phyloP scores from a whole-genome alignment of 2,329 filamentous ascomycete species.

The Fusarium dimerum region DNA sequence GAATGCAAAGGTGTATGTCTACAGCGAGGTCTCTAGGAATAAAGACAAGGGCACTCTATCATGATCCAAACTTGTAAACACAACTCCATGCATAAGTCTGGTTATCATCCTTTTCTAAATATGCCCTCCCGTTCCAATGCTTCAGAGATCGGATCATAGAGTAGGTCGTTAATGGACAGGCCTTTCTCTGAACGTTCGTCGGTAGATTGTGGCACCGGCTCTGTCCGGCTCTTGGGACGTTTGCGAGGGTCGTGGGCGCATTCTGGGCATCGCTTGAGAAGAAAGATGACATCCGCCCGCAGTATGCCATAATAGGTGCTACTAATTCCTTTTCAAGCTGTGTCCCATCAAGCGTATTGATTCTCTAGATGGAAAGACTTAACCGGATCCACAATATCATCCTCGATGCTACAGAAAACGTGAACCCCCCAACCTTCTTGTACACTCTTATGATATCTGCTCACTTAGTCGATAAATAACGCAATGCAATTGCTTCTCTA shows the following conservation, averaged over 20 bases:
- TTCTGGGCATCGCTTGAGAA: background rate
- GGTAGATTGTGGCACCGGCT: background rate
- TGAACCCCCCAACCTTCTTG: too few relatives aligned
- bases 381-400: background rate
- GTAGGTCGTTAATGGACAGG: background rate
- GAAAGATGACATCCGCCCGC: background rate
- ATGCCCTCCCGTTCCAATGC: background rate
- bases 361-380: background rate
- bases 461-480: too few relatives aligned
- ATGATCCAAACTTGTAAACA: too few relatives aligned
- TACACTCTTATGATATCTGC: too few relatives aligned
- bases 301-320: background rate
- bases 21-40: too few relatives aligned
- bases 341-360: background rate
- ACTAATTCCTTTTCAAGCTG: background rate
- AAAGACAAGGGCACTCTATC: too few relatives aligned
- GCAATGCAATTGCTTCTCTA: slow-evolving; percentile 8
- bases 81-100: too few relatives aligned
- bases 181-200: background rate
- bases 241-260: background rate
- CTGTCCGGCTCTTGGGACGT: background rate
- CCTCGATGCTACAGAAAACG: background rate
- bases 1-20: too few relatives aligned
- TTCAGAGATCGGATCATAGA: background rate
- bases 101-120: background rate